Base-by-base conservation (phyloP, 176 grass and related monocot genomes). In the Neostapfia colusana region DNA sequence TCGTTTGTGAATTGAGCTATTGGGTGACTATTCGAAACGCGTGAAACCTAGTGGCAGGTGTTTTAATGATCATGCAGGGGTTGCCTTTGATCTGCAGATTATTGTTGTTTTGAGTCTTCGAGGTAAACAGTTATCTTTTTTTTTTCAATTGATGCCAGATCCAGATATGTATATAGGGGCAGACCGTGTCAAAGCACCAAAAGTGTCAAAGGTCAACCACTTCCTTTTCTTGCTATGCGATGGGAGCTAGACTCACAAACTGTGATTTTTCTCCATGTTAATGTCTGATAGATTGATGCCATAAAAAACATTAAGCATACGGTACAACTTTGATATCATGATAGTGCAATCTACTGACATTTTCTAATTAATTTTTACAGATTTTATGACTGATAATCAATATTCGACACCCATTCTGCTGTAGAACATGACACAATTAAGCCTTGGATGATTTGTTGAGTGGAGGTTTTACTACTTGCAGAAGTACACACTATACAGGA, bases 391-490 rank as follows among this genome's bases (percentile, higher is more conserved):
- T 54, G 50, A 45, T 6, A 54, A 54, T 8, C 20, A 54, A 21
- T 54, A 54, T 54, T 54, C 21, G 50, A 54, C 15, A 54, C 7
- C 18, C 4, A 16, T 50, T 18, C 14, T 42, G 40, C 40, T 42
- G 40, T n/a, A n/a, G n/a, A n/a, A n/a, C n/a, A n/a, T n/a, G n/a
- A n/a, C n/a, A n/a, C n/a, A n/a, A 50, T 50, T 11, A 35, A 46
- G 9, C 10, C 68, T 70, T 51, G 68, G 27, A 70, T 34, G 16
- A 20, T 70, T 50, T 70, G 35, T 45, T 35, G 68, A 73, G 11
- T 4, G 34, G 34, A 24, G 18, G 49, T 55, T 73, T 24, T 24
- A 56, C 34, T 56, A 34, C 20, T 56, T 8, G 53, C 49, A 23
- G 34, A 37, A 73, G 12, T 34, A 1, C 14, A 14, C 24, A n/a